A percentile compares a stretch with the other conserved stretches of the same genome.
phyloP scores from a whole-genome alignment of 1,284 basidiomycete genomes.

The Lignosus rhinocerotis region DNA sequence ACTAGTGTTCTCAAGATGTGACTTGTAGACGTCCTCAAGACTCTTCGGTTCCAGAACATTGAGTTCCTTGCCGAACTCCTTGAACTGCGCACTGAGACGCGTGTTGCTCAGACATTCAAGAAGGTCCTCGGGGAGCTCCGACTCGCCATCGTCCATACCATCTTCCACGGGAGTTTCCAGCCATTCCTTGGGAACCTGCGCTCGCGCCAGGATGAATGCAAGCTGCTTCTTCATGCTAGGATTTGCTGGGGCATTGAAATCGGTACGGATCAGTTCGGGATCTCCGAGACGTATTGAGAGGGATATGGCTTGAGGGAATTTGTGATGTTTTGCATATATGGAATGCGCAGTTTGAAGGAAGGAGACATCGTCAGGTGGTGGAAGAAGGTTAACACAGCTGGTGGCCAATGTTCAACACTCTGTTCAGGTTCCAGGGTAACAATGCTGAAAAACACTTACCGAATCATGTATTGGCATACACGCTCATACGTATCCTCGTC shows the following conservation, averaged over 20 bases:
- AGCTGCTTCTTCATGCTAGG: slow-evolving; percentile 96
- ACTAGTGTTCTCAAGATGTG: slow-evolving; percentile 90
- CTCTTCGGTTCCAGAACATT: slow-evolving; percentile 89
- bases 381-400: slow-evolving; percentile 89
- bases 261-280: slow-evolving; percentile 76
- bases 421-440: not conserved
- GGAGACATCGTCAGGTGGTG: slow-evolving; percentile 89
- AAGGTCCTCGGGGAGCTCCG: slow-evolving; percentile 81
- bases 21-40: slow-evolving; percentile 97
- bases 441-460: slow-evolving; percentile 54
- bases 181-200: slow-evolving; percentile 93
- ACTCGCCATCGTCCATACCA: slow-evolving; percentile 56
- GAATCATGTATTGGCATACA: slow-evolving; percentile 98
- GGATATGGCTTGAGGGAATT: slow-evolving; percentile 90
- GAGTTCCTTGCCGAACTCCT: slow-evolving; percentile 93
- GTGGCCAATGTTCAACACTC: slow-evolving; percentile 5
- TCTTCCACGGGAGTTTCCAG: slow-evolving; percentile 59
- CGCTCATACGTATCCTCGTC: slow-evolving; percentile 89
- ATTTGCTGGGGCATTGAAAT: slow-evolving; percentile 87
- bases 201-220: slow-evolving; percentile 90
- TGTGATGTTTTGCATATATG: slow-evolving; percentile 88
- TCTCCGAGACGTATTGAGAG: slow-evolving; percentile 89
- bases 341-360: slow-evolving; percentile 91
- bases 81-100: slow-evolving; percentile 84
- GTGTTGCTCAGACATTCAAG: slow-evolving; percentile 85